Conservation (phyloP, 179 eudicot genomes). For the Spinacia oleracea region DNA sequence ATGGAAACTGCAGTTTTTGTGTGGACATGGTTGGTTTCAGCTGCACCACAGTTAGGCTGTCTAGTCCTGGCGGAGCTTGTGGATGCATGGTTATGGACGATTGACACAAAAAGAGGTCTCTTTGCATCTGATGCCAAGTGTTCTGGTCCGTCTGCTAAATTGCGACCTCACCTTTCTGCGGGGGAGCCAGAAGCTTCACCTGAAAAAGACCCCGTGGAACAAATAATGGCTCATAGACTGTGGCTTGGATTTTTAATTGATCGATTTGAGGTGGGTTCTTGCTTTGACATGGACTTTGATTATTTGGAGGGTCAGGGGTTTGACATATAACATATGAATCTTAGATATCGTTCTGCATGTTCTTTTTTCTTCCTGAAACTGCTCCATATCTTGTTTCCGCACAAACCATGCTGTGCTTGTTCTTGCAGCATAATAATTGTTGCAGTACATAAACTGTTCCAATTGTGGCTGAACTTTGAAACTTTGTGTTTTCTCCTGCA, state of each 20-base stretch:
- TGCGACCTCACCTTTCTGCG: constrained; percentile 91
- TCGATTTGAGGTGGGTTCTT: constrained; percentile 75
- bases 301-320: neutral
- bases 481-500: neutral
- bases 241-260: constrained; percentile 99
- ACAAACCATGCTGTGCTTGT: neutral
- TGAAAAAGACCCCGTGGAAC: constrained; percentile 87
- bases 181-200: constrained; percentile 93
- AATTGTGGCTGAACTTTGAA: neutral
- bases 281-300: constrained; percentile 2
- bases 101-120: constrained; percentile 91
- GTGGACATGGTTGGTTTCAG: constrained; percentile 99
- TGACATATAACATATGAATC: neutral
- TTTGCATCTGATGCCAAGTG: constrained; percentile 84
- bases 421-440: neutral
- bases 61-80: constrained; percentile 97
- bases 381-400: neutral
- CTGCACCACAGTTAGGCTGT: constrained; percentile 93
- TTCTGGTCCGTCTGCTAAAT: constrained; percentile 85
- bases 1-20: constrained; percentile 97
- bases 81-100: constrained; percentile 99
- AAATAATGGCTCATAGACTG: constrained; percentile 94
- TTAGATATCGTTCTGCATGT: neutral
- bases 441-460: neutral
- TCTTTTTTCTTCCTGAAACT: neutral